phyloP scores from a whole-genome alignment of 768 basidiomycete genomes.

The Leccinum boreale region DNA sequence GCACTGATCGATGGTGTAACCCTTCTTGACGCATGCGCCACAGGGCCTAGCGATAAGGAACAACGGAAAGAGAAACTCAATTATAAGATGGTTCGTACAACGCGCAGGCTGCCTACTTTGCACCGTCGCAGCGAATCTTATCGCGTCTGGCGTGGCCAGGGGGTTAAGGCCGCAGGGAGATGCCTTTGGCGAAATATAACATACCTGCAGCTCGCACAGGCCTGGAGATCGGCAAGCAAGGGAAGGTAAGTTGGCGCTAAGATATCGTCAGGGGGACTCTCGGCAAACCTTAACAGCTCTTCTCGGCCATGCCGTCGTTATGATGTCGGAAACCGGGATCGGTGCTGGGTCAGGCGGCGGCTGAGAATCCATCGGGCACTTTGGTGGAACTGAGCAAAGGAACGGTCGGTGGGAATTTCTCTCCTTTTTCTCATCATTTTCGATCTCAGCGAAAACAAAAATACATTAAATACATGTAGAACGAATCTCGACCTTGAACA shows the following conservation, averaged over 20 bases:
- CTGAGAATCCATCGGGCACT: slow-evolving; percentile 34
- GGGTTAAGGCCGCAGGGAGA: background rate
- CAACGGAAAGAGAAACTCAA: background rate
- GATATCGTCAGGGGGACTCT: slow-evolving; percentile 3
- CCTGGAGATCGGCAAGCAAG: slow-evolving; percentile 32
- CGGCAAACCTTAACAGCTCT: slow-evolving; percentile 48
- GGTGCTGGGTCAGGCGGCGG: slow-evolving; percentile 31
- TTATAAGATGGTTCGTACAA: background rate
- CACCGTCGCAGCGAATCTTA: slow-evolving; percentile 59
- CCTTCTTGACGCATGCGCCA: slow-evolving; percentile 53
- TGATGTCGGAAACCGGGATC: slow-evolving; percentile 52
- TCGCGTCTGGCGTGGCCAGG: slow-evolving; percentile 43
- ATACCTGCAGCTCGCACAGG: slow-evolving; percentile 59
- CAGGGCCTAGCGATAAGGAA: slow-evolving; percentile 45
- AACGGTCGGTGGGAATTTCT: slow-evolving; percentile 28
- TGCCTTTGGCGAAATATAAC: background rate
- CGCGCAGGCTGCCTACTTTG: slow-evolving; percentile 35
- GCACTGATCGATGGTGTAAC: slow-evolving; percentile 50
- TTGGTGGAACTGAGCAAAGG: slow-evolving; percentile 27
- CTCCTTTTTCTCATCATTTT: slow-evolving; percentile 27
- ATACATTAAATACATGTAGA: background rate
- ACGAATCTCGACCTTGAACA: slow-evolving; percentile 5
- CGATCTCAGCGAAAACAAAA: slow-evolving; percentile 6
- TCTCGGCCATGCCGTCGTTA: slow-evolving; percentile 46
- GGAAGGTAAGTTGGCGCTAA: slow-evolving; percentile 11